Evolutionary conservation across 2,329 filamentous ascomycete genomes (phyloP).

Genomic region (Tolypocladium ovalisporum): DNA sequence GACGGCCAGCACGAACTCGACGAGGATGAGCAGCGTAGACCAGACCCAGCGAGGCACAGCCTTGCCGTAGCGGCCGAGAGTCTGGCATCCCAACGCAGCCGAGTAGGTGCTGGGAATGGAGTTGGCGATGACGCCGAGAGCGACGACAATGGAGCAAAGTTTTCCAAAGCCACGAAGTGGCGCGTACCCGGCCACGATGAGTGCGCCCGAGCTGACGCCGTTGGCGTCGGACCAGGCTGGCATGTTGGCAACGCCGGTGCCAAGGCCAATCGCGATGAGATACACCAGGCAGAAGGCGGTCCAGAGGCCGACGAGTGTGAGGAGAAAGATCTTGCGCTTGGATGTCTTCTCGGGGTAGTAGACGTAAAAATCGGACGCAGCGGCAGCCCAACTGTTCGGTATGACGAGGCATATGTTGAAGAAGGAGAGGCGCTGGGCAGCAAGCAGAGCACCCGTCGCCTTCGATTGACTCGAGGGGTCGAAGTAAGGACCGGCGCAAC

Average conservation of each 20-base stretch:
- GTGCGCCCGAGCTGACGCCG: conserved; percentile 39
- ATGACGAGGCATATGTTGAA: conserved; percentile 55
- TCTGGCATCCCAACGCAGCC: conserved; percentile 47
- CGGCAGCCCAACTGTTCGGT: conserved; percentile 50
- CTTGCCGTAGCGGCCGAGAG: conserved; percentile 41
- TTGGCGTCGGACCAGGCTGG: conserved; percentile 41
- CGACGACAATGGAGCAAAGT: conserved; percentile 44
- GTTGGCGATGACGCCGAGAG: conserved; percentile 44
- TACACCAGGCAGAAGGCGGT: conserved; percentile 54
- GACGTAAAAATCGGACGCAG: conserved; percentile 69
- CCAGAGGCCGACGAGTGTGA: conserved; percentile 59
- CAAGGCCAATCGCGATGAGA: conserved; percentile 44
- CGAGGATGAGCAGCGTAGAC: conserved; percentile 38
- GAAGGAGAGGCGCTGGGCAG: conserved; percentile 48
- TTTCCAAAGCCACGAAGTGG: conserved; percentile 44
- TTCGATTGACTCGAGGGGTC: conserved; percentile 53
- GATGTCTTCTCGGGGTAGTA: conserved; percentile 58
- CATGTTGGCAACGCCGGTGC: conserved; percentile 36
- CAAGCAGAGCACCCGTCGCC: conserved; percentile 51
- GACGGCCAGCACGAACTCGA: conserved; percentile 45
- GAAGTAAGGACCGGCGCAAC: conserved; percentile 50
- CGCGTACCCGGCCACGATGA: conserved; percentile 43
- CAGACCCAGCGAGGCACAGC: conserved; percentile 42
- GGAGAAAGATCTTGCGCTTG: conserved; percentile 52
- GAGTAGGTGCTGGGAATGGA: conserved; percentile 45